A percentile compares a stretch with the other conserved stretches of the same genome.
phyloP scores from a whole-genome alignment of 805 yeast species.

The Ogataea nonfermentans region DNA sequence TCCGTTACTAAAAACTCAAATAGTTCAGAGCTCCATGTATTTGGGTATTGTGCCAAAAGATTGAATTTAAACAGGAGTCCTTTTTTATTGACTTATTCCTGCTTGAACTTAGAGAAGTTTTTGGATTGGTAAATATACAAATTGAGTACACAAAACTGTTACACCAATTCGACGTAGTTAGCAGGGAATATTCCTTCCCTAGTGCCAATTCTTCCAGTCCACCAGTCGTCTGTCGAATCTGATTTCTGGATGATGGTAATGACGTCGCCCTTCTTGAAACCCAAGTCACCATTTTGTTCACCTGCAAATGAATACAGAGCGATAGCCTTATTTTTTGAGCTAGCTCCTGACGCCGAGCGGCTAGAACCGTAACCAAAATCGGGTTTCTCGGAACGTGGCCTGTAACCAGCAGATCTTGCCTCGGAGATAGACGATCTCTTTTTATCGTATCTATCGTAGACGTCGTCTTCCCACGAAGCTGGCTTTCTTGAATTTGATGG shows the following conservation, averaged over 20 bases:
- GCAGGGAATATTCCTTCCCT: slow-evolving; percentile 95
- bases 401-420: slow-evolving; percentile 30
- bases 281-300: slow-evolving; percentile 88
- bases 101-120: not conserved
- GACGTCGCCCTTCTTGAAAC: slow-evolving; percentile 92
- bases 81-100: not conserved
- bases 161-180: slow-evolving; percentile 83
- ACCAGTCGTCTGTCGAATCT: slow-evolving; percentile 94
- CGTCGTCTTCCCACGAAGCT: slow-evolving; percentile 84
- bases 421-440: slow-evolving; percentile 27
- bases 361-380: slow-evolving; percentile 37
- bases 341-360: slow-evolving; percentile 29
- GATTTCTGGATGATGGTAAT: slow-evolving; percentile 83
- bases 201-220: slow-evolving; percentile 91
- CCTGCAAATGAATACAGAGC: slow-evolving; percentile 89
- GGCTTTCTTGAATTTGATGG: slow-evolving; percentile 16
- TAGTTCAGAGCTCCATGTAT: slow-evolving; percentile 22
- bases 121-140: slow-evolving; percentile 7
- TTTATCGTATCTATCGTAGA: slow-evolving; percentile 55
- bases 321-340: slow-evolving; percentile 65
- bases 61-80: not conserved
- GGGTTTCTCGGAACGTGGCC: slow-evolving; percentile 35
- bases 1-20: slow-evolving; percentile 19
- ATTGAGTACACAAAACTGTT: slow-evolving; percentile 11
- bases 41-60: slow-evolving; percentile 20